Base-by-base conservation (phyloP, 2,329 filamentous ascomycete species). In the Penicillium freii region DNA sequence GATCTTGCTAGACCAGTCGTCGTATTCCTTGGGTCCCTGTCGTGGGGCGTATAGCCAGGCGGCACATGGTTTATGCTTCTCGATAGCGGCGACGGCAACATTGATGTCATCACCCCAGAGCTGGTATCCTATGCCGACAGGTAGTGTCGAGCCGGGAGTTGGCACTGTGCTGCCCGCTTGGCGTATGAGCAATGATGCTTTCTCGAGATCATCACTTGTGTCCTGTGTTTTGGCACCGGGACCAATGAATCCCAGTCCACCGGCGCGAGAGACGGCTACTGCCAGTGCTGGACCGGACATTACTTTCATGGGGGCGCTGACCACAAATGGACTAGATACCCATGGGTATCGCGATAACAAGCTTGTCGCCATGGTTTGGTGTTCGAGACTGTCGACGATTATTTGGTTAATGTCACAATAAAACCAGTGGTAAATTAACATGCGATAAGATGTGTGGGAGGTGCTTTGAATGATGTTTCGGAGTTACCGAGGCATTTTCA, bases 221-320 rank as follows among this genome's bases (percentile, higher is more conserved):
- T 73, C 64, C 19, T 68, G 58, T 2, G 75, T 69, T 57, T 76
- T 75, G 25, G 68, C 87, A 0, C 84, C 84, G 0, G 86, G 86
- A 1, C 78, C 75, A 15, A 85, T 78, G 60, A 92, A 79, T 1
- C 78, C 83, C 0, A 83, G 62, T 1, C 81, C 81, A 1, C 82
- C 81, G 31, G 84, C 81, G 61, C 73, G 73, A 1, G 84, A 86
- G 15, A 90, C 81, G 34, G 84, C 81, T 19, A 86, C 75, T 2
- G 87, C 85, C 2, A 91, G 78, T 0, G 70, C 80, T 58, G 72
- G 82, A 66, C 74, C 81, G 60, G 81, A 77, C 62, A 91, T 84
- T 23, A 87, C 78, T 50, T 87, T 84, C 89, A 92, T 91, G 0
- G 89, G 89, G 2, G 87, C 89, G 54, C 80, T 77, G 54, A 84